Conservation (phyloP, 1,139 yeast genomes). For the Geotrichum siamense region DNA sequence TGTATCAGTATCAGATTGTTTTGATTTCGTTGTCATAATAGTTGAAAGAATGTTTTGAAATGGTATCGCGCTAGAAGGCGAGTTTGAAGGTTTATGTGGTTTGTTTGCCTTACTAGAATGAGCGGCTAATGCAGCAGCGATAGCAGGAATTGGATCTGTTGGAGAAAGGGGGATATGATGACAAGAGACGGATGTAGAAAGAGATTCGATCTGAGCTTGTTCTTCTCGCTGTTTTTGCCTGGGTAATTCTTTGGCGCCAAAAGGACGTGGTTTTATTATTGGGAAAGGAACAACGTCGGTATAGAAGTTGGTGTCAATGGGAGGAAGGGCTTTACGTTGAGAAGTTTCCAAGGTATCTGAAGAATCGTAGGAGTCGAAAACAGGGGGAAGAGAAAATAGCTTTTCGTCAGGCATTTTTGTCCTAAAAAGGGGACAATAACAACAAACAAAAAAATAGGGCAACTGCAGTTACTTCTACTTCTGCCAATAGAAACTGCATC, state of each 20-base stretch:
- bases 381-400: constrained; percentile 8
- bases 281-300: constrained; percentile 16
- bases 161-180: constrained; percentile 10
- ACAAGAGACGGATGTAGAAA: constrained; percentile 11
- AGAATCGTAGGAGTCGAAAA: constrained; percentile 3
- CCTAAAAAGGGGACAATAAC: constrained; percentile 2
- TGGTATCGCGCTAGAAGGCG: constrained; percentile 6
- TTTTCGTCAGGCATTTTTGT: constrained; percentile 4
- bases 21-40: constrained; percentile 8
- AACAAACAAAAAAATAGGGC: not conserved
- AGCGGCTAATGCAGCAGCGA: constrained; percentile 16
- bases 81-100: not conserved
- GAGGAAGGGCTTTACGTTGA: not conserved
- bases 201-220: constrained; percentile 12
- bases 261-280: constrained; percentile 14
- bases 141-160: constrained; percentile 16
- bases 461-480: too few relatives aligned
- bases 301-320: constrained; percentile 1
- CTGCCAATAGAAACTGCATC: too few relatives aligned
- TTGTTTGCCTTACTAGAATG: constrained; percentile 8
- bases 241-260: constrained; percentile 15
- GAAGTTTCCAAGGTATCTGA: not conserved
- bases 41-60: constrained; percentile 12
- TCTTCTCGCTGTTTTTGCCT: constrained; percentile 17
- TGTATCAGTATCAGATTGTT: not conserved